Evolutionary conservation across 768 basidiomycete species (phyloP), one percentile per base, ranked within the genome.

Genomic region (Leccinum ochraceum): DNA sequence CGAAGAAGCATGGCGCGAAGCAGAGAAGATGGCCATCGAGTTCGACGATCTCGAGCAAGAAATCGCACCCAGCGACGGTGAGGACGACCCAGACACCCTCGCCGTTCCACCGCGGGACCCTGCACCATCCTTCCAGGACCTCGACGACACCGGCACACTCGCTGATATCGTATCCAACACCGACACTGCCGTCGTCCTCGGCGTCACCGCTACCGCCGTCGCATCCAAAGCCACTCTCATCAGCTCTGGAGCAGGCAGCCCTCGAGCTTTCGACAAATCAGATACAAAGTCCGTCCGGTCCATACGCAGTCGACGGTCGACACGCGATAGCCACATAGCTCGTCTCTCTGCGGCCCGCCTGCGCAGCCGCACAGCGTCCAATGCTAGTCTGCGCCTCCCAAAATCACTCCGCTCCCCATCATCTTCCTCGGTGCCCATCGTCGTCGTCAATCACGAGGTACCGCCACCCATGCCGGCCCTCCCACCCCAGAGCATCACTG

Each of bases 1-100:
- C 24, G 85, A 88, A 52, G 92, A 93, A 56, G 92, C 90, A 0
- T 93, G 92, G 92, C 80, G 80, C 52, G 86, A 87, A 60, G 92
- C 90, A 3, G 87, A 90, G 66, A 83, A 82, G 46, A 77, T 92
- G 65, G 92, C 90, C 1, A 71, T 77, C 56, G 89, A 92, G 28
- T 28, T 28, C 28, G 28, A 28, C 1, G 28, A 28, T 8, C 28
- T 6, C 26, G 26, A 26, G 28, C 28, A 61, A 4, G 69, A 63
- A 16, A 64, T 66, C 17, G 62, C 69, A 28, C 75, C 67, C 28
- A 68, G 59, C 20, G 70, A 63, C 11, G 49, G 53, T 8, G 67
- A 63, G 10, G 65, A 42, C 3, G 63, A 4, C 2, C 59, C 61
- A 4, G 63, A n/a, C 4, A 7, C 6, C 14, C 10, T 34, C n/a